Percentiles rank a stretch among this genome's conserved stretches.
These are phyloP conservation scores for Fusarium pseudoanthophilum DNA, from an alignment of 2,329 filamentous ascomycete genomes.

Conservation along the genomic window DNA sequence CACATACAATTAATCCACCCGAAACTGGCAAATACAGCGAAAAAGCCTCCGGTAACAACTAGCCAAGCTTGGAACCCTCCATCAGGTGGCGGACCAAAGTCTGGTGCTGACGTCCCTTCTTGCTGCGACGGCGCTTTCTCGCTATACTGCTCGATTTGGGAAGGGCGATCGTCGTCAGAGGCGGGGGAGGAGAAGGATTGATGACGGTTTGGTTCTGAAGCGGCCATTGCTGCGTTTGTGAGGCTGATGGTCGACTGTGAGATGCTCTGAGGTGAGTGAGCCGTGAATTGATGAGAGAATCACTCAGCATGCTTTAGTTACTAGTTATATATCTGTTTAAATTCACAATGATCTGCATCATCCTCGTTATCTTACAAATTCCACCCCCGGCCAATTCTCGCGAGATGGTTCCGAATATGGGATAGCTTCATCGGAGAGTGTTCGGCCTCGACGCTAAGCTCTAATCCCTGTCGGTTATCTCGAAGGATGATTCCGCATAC, in stretches of 20 bases:
- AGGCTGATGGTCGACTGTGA: rapidly evolving
- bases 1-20: slow-evolving; percentile 16
- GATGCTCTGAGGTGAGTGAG: too few relatives aligned
- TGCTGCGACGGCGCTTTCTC: not conserved
- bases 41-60: slow-evolving; percentile 4
- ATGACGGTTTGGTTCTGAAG: not conserved
- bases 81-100: slow-evolving; percentile 4
- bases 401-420: not conserved
- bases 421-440: not conserved
- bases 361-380: slow-evolving; percentile 15
- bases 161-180: not conserved
- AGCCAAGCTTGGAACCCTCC: slow-evolving; percentile 8
- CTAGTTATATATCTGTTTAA: not conserved
- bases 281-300: too few relatives aligned
- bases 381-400: not conserved
- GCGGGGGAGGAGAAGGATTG: not conserved
- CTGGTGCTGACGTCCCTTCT: not conserved
- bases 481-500: not conserved
- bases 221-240: not conserved
- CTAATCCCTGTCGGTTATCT: not conserved
- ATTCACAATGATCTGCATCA: not conserved
- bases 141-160: not conserved
- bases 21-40: slow-evolving; percentile 8
- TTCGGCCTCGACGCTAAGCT: not conserved
- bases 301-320: rapidly evolving